phyloP scores from a whole-genome alignment of 2,329 filamentous ascomycete genomes.

The Exophiala lecanii-corni region DNA sequence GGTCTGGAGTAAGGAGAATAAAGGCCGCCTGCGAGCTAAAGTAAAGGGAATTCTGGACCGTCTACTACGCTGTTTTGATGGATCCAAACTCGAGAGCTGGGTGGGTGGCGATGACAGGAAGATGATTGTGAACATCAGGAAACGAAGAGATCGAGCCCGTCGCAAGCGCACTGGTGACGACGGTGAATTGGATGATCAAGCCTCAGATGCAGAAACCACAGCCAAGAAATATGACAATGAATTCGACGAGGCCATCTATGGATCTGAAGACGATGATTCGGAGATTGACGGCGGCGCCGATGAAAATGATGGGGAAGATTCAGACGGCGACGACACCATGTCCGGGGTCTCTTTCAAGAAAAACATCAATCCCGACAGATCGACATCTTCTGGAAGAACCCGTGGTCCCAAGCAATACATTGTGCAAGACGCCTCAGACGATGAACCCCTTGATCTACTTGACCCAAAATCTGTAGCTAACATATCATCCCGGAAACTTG shows the following conservation, averaged over 20 bases:
- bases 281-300: slow-evolving; percentile 48
- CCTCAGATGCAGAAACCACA: slow-evolving; percentile 33
- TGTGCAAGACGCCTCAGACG: slow-evolving; percentile 70
- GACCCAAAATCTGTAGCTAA: slow-evolving; percentile 84
- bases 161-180: slow-evolving; percentile 73
- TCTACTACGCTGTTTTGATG: slow-evolving; percentile 86
- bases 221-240: slow-evolving; percentile 75
- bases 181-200: slow-evolving; percentile 49
- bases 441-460: slow-evolving; percentile 90
- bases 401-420: slow-evolving; percentile 63
- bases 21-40: slow-evolving; percentile 92
- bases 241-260: slow-evolving; percentile 94
- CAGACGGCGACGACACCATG: slow-evolving; percentile 25
- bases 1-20: slow-evolving; percentile 97
- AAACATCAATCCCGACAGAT: background rate
- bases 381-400: background rate
- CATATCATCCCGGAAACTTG: slow-evolving; percentile 56
- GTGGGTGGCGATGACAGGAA: slow-evolving; percentile 72
- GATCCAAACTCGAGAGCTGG: slow-evolving; percentile 70
- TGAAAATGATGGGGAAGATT: slow-evolving; percentile 39
- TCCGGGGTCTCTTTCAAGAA: slow-evolving; percentile 24
- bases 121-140: slow-evolving; percentile 88
- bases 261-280: slow-evolving; percentile 57
- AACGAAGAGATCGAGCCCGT: slow-evolving; percentile 87
- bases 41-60: slow-evolving; percentile 97